Percentiles rank a stretch among this genome's conserved stretches.
These are phyloP conservation scores for Silene vulgaris DNA, from an alignment of 179 eudicot genomes.

Conservation along the genomic window DNA sequence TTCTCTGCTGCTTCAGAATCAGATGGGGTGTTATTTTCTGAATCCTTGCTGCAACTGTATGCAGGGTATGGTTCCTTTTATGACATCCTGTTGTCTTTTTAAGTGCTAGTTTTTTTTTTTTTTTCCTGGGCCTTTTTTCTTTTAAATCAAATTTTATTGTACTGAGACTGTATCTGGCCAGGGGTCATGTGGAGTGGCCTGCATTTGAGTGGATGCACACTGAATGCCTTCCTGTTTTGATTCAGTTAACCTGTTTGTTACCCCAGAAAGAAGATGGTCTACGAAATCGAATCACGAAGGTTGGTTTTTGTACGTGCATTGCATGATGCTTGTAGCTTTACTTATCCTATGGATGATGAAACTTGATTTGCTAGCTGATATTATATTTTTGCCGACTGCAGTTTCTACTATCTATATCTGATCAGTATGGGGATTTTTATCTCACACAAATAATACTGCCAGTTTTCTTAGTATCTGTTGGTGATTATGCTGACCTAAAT, in stretches of 20 bases:
- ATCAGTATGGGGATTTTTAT: conserved; percentile 72
- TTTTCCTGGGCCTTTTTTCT: not conserved
- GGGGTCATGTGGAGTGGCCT: conserved; percentile 87
- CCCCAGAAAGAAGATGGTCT: conserved; percentile 88
- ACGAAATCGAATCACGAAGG: conserved; percentile 69
- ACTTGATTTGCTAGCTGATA: conserved; percentile 11
- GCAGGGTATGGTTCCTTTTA: conserved; percentile 49
- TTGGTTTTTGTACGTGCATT: conserved; percentile 21
- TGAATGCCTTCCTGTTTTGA: conserved; percentile 77
- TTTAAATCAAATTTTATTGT: not conserved
- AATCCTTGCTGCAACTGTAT: conserved; percentile 64
- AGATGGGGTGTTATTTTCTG: conserved; percentile 45
- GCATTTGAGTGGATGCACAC: conserved; percentile 92
- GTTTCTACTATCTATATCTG: conserved; percentile 72
- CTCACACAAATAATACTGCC: conserved; percentile 79
- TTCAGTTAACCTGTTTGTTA: conserved; percentile 69
- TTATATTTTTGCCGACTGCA: conserved; percentile 33
- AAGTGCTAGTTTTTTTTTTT: too few relatives aligned
- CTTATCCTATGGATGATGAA: not conserved
- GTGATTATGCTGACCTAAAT: conserved; percentile 62
- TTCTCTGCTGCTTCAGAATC: conserved; percentile 57
- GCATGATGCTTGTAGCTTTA: conserved; percentile 11
- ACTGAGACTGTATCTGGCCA: conserved; percentile 37
- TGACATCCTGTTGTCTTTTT: conserved; percentile 7
- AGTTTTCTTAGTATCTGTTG: conserved; percentile 74